A percentile compares a stretch with the other conserved stretches of the same genome.
Conservation (phyloP, 495 filamentous ascomycete species). For the Daldinia caldariorum region DNA sequence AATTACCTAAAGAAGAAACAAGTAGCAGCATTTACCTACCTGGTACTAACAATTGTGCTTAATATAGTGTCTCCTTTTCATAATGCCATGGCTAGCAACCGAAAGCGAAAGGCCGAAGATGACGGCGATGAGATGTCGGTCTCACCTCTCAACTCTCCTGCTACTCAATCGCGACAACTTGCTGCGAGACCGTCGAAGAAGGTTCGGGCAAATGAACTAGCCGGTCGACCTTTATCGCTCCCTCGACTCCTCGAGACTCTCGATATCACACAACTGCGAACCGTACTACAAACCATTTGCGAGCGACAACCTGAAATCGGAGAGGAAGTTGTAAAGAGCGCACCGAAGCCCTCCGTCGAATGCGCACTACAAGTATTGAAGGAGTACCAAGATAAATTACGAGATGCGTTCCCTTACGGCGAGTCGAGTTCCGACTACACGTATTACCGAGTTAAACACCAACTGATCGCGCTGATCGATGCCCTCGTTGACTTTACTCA, state of each 20-base stretch:
- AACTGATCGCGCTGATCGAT: conserved; percentile 82
- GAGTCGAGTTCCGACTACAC: conserved; percentile 88
- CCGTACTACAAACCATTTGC: conserved; percentile 85
- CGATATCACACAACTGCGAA: conserved; percentile 80
- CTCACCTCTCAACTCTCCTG: conserved; percentile 83
- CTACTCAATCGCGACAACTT: conserved; percentile 68
- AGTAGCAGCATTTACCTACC: conserved; percentile 25
- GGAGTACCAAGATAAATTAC: conserved; percentile 80
- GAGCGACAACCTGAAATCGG: conserved; percentile 84
- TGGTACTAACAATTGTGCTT: conserved; percentile 39
- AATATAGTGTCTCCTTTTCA: conserved; percentile 65
- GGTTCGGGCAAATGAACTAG: conserved; percentile 70
- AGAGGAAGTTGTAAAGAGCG: conserved; percentile 82
- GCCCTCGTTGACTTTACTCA: conserved; percentile 93
- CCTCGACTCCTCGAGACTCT: conserved; percentile 90
- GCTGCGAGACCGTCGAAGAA: conserved; percentile 69
- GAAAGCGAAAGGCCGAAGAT: conserved; percentile 92
- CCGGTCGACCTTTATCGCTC: conserved; percentile 81
- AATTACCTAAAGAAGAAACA: conserved; percentile 5
- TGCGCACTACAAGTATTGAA: conserved; percentile 81
- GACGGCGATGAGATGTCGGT: conserved; percentile 89
- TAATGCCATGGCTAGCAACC: conserved; percentile 62
- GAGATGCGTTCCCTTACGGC: conserved; percentile 87
- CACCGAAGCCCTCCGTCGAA: conserved; percentile 83
- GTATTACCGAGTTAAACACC: conserved; percentile 89